These are phyloP conservation scores for Micromonas pusilla DNA, from an alignment of 139 green algal species.

Conservation along the genomic window DNA sequence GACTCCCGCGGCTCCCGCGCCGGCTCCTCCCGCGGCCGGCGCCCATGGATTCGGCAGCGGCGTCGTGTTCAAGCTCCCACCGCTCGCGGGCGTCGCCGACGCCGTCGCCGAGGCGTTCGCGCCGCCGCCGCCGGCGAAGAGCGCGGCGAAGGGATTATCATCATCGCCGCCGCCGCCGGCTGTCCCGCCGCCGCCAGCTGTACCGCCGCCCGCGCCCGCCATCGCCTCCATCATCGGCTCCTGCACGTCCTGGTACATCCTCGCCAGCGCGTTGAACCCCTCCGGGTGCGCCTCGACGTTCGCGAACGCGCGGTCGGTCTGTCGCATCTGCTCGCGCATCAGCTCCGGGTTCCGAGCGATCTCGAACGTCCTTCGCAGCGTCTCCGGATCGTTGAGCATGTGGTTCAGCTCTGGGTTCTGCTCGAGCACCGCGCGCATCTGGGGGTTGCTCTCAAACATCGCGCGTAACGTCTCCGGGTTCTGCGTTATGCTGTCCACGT, in stretches of 20 bases:
- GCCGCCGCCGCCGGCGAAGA: slow-evolving; percentile 35
- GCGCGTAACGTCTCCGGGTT: neutral
- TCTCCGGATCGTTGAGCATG: slow-evolving; percentile 78
- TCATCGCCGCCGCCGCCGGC: slow-evolving; percentile 13
- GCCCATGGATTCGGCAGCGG: slow-evolving; percentile 95
- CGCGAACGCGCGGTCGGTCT: slow-evolving; percentile 59
- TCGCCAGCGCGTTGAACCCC: slow-evolving; percentile 87
- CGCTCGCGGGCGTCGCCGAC: neutral
- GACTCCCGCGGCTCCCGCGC: neutral
- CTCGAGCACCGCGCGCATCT: slow-evolving; percentile 62
- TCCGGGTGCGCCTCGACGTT: slow-evolving; percentile 93
- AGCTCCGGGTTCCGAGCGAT: slow-evolving; percentile 79
- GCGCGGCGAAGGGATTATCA: slow-evolving; percentile 54
- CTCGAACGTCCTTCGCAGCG: slow-evolving; percentile 70
- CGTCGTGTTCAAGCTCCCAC: slow-evolving; percentile 58
- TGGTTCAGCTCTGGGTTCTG: slow-evolving; percentile 82
- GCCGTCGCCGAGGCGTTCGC: slow-evolving; percentile 5
- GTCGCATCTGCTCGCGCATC: slow-evolving; percentile 89
- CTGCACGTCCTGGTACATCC: slow-evolving; percentile 83
- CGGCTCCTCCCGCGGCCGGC: slow-evolving; percentile 22
- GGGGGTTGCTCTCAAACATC: slow-evolving; percentile 16
- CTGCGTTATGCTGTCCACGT: neutral
- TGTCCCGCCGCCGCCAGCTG: neutral
- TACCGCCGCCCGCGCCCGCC: slow-evolving; percentile 9
- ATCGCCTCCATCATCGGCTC: slow-evolving; percentile 74